Base-by-base conservation (phyloP, 345 rosid genomes). In the Erucastrum elatum region DNA sequence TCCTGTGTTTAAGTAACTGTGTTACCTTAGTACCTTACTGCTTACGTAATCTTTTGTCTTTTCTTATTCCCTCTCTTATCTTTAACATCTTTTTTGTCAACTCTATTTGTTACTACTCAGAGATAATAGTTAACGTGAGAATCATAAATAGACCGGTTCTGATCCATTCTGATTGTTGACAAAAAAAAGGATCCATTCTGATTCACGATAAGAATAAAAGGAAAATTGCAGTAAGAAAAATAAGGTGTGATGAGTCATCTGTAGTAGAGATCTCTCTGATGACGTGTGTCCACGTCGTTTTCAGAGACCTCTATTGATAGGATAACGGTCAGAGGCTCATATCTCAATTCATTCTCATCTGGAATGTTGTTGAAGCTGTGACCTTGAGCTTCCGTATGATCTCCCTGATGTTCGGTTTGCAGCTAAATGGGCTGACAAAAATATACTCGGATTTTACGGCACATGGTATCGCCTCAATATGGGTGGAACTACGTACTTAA, bases 201-300 rank as follows among this genome's bases (percentile, higher is more conserved):
- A 1, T 68, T 16, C 31, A 41, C 6, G 74, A 76, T 13, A 44
- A 33, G 68, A 35, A 65, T 5, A 5, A 17, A 16, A 67, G 6
- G 5, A 61, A 71, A 66, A 56, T 15, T 34, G 68, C 27, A 25
- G 64, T 77, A 77, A 51, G 75, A 34, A 62, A 51, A 51, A n/a
- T 34, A 51, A 4, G 44, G 66, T 26, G 4, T 27, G 75, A 39
- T 78, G 81, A 78, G 72, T 78, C 77, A 72, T 59, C 62, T 13
- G 11, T 72, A 8, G 53, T 46, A 71, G 46, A 17, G 72, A 44
- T 71, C 10, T 16, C 7, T 30, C 62, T 59, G 61, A 78, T 59
- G 61, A 78, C 81, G 72, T 78, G 77, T 72, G 71, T 77, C 66
- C 76, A 77, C 66, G 66, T 77, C 46, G 66, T 77, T 64, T 27